phyloP scores from a whole-genome alignment of 2,329 filamentous ascomycete species.

The Colletotrichum sp. region DNA sequence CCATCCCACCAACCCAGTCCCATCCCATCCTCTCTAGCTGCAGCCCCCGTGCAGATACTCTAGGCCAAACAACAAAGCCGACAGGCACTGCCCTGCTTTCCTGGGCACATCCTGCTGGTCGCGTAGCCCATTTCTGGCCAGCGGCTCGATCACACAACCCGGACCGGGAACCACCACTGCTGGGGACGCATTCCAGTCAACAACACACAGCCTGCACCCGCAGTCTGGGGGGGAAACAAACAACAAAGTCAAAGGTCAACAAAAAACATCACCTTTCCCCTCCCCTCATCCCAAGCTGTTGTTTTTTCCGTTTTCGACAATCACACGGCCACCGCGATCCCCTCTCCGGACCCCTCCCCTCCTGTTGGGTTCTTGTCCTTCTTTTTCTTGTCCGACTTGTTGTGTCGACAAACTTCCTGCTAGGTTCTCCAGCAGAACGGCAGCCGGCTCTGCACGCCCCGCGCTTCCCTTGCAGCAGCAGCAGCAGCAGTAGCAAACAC shows the following conservation, averaged over 20 bases:
- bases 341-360: neutral
- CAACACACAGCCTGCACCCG: slow-evolving; percentile 8
- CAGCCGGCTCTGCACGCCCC: slow-evolving; percentile 19
- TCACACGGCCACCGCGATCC: neutral
- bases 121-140: slow-evolving; percentile 6
- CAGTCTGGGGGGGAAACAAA: slow-evolving; percentile 1
- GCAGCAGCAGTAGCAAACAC: neutral
- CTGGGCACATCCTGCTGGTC: neutral
- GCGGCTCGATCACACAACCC: slow-evolving; percentile 1
- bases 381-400: neutral
- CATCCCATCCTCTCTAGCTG: slow-evolving; percentile 8
- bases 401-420: neutral
- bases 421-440: slow-evolving; percentile 1
- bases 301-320: neutral
- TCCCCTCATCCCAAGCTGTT: neutral
- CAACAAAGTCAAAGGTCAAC: slow-evolving; percentile 18
- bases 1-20: neutral
- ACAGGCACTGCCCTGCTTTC: slow-evolving; percentile 15
- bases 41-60: slow-evolving; percentile 8
- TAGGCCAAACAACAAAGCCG: slow-evolving; percentile 15
- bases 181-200: slow-evolving; percentile 18
- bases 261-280: slow-evolving; percentile 14
- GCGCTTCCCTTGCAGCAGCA: neutral
- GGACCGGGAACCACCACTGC: slow-evolving; percentile 5
- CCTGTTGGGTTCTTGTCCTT: neutral